Evolutionary conservation across 768 basidiomycete genomes (phyloP), one percentile per base, ranked within the genome.

Genomic region (Exsudoporus frostii): DNA sequence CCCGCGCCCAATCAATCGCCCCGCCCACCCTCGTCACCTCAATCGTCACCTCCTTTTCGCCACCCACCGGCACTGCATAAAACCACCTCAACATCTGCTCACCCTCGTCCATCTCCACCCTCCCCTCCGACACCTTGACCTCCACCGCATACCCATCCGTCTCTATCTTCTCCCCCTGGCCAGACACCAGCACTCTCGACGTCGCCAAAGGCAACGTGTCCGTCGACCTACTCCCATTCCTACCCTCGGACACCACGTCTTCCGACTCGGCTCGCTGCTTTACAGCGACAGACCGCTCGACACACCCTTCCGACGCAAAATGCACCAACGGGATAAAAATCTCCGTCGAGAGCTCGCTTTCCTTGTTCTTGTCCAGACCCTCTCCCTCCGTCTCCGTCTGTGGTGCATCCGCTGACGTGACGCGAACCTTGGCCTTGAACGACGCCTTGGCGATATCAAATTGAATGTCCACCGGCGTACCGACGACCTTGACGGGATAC

Each of bases 311-410:
- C 55, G 78, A 76, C 4, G 87, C 90, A 66, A 85, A 99, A 67
- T 99, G 97, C 19, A 96, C 85, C 45, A 92, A 76, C 5, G 97
- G 97, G 1, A 98, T 68, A 67, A 81, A 99, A 20, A 98, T 85
- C 76, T 97, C 97, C 19, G 93, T 98, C n/a, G 85, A 79, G 1
- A 82, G 71, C 27, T 66, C 67, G 17, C 75, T 46, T 38, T 59
- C 54, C 47, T 59, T 53, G 46, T 27, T 44, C 13, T 58, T 56
- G 46, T n/a, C 44, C 8, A 22, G 22, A 15, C 20, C n/a, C 6
- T 42, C 52, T 4, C 7, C 42, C 6, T 37, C 29, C 15, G 13
- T 17, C 24, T 19, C 45, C 2, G 24, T 36, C 7, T 44, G 48
- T 1, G 71, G 71, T 22, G 72, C 69, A 64, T 94, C 91, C 27